Evolutionary conservation across 345 rosid species (phyloP).

Genomic region (Toxicodendron radicans): DNA sequence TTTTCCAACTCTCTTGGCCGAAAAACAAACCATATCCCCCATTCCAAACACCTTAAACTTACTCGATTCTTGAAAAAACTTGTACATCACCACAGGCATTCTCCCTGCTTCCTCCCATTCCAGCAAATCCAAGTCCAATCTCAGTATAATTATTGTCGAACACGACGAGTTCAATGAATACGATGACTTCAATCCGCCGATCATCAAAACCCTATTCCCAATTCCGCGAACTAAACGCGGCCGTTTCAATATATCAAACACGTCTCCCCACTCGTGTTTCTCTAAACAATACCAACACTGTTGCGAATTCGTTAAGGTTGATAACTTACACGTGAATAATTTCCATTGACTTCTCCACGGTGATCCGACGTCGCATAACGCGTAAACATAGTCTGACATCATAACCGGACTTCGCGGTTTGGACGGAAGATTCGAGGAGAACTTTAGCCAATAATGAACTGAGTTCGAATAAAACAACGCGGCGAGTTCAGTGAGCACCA

Average conservation of each 20-base stretch:
- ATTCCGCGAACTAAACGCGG: conserved; percentile 71
- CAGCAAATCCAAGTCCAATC: conserved; percentile 70
- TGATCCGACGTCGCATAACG: conserved; percentile 84
- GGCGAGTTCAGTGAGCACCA: conserved; percentile 80
- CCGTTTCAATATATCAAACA: conserved; percentile 76
- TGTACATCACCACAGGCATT: conserved; percentile 82
- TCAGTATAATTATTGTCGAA: conserved; percentile 72
- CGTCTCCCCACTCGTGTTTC: conserved; percentile 84
- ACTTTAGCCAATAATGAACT: conserved; percentile 55
- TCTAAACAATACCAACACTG: conserved; percentile 68
- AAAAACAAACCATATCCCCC: conserved; percentile 78
- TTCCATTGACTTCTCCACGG: conserved; percentile 93
- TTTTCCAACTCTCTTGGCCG: conserved; percentile 67
- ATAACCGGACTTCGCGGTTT: conserved; percentile 85
- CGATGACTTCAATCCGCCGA: conserved; percentile 79
- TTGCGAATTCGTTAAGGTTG: conserved; percentile 37
- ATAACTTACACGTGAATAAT: conserved; percentile 56
- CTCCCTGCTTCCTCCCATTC: conserved; percentile 93
- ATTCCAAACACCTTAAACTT: conserved; percentile 93
- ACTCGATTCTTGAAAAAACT: conserved; percentile 63
- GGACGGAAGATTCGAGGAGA: conserved; percentile 78
- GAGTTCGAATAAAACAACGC: conserved; percentile 59
- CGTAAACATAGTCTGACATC: conserved; percentile 57
- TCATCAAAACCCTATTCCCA: conserved; percentile 62
- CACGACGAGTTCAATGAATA: conserved; percentile 72